These are phyloP conservation scores for Euphorbia tirucalli DNA, from an alignment of 345 rosid species.

Conservation along the genomic window DNA sequence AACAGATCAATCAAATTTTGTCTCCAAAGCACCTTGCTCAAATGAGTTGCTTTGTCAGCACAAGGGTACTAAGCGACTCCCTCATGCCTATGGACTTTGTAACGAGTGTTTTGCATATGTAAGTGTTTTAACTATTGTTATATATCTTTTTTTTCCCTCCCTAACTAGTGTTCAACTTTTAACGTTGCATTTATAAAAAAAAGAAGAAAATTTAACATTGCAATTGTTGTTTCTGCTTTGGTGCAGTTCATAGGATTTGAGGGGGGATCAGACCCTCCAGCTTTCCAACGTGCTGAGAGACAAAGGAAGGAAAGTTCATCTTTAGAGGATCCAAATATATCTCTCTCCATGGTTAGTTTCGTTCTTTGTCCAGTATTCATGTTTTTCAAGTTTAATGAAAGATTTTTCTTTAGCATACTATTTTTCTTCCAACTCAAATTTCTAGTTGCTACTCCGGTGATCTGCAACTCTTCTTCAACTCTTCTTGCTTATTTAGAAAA, in stretches of 20 bases:
- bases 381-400: background rate
- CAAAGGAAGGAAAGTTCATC: slow-evolving; percentile 54
- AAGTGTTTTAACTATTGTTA: slow-evolving; percentile 20
- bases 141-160: background rate
- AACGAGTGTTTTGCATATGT: slow-evolving; percentile 63
- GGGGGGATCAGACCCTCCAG: slow-evolving; percentile 91
- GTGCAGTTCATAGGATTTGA: slow-evolving; percentile 76
- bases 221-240: slow-evolving; percentile 15
- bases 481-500: background rate
- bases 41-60: slow-evolving; percentile 63
- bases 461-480: background rate
- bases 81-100: slow-evolving; percentile 67
- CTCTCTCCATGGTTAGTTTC: background rate
- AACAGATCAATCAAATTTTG: slow-evolving; percentile 27
- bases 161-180: slow-evolving; percentile 12
- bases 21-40: slow-evolving; percentile 22
- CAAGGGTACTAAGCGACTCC: slow-evolving; percentile 39
- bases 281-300: slow-evolving; percentile 79
- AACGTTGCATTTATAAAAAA: too few species aligned
- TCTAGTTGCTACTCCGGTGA: background rate
- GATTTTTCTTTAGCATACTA: background rate
- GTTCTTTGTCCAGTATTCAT: background rate
- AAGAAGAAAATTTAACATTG: too few species aligned
- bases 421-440: background rate
- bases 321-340: background rate